A percentile compares a stretch with the other conserved stretches of the same genome.
phyloP scores from a whole-genome alignment of 768 basidiomycete genomes.

The Lactarius hatsudake region DNA sequence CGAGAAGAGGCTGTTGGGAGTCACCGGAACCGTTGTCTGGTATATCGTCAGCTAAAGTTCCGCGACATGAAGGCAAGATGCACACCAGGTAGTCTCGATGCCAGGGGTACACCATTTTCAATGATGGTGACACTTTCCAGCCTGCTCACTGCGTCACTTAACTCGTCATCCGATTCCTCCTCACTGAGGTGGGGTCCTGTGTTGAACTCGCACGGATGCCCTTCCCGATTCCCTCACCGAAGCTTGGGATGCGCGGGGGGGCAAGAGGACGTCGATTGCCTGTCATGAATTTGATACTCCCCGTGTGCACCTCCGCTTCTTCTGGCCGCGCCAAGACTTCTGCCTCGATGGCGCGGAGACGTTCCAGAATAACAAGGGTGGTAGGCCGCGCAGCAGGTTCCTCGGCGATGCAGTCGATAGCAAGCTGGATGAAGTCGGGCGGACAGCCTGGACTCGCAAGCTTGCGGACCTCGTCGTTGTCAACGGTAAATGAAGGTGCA shows the following conservation, averaged over 20 bases:
- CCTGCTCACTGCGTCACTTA: slow-evolving; percentile 56
- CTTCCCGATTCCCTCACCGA: slow-evolving; percentile 68
- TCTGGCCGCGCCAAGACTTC: slow-evolving; percentile 69
- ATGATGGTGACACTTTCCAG: slow-evolving; percentile 52
- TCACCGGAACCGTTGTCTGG: slow-evolving; percentile 9
- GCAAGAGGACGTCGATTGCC: slow-evolving; percentile 55
- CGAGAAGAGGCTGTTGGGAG: slow-evolving; percentile 50
- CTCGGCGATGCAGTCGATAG: slow-evolving; percentile 69
- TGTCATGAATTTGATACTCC: slow-evolving; percentile 81
- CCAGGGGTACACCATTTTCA: slow-evolving; percentile 33
- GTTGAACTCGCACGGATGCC: slow-evolving; percentile 44
- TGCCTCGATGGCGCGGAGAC: slow-evolving; percentile 76
- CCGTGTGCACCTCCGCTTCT: slow-evolving; percentile 74
- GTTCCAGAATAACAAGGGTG: slow-evolving; percentile 74
- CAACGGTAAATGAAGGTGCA: slow-evolving; percentile 78
- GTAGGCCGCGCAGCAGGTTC: slow-evolving; percentile 70
- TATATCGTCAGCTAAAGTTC: neutral
- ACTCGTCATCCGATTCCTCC: slow-evolving; percentile 67
- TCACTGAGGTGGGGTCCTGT: slow-evolving; percentile 38
- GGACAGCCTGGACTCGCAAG: slow-evolving; percentile 77
- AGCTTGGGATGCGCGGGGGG: slow-evolving; percentile 82
- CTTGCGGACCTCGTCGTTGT: slow-evolving; percentile 64
- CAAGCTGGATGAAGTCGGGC: slow-evolving; percentile 68
- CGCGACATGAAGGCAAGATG: slow-evolving; percentile 3
- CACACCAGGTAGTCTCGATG: slow-evolving; percentile 13